phyloP scores from a whole-genome alignment of 2,329 filamentous ascomycete genomes.

The Thelonectria olida region DNA sequence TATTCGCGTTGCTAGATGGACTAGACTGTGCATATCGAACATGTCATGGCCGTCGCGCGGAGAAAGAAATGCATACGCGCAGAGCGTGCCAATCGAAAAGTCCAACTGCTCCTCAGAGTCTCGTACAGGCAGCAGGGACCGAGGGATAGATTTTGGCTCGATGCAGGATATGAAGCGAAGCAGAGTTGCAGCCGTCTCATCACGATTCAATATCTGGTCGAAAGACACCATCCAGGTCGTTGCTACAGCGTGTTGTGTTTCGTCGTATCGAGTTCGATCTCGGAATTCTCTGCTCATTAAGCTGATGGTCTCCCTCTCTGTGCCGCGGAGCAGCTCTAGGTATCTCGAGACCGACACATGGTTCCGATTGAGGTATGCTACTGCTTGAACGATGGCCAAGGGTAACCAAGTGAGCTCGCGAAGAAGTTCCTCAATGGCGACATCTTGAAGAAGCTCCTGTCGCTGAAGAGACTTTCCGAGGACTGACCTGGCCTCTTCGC shows the following conservation, averaged over 20 bases:
- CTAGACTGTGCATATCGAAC: conserved; percentile 52
- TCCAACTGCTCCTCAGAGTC: conserved; percentile 32
- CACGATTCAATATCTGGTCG: conserved; percentile 43
- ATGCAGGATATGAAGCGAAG: conserved; percentile 54
- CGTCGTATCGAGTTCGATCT: conserved; percentile 46
- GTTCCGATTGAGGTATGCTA: conserved; percentile 51
- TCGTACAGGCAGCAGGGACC: conserved; percentile 43
- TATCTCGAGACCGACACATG: conserved; percentile 43
- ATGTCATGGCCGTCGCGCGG: conserved; percentile 33
- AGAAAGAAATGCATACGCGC: conserved; percentile 45
- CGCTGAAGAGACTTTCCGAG: not conserved
- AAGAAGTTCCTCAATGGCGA: conserved; percentile 7
- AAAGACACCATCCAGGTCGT: conserved; percentile 54
- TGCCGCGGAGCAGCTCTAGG: conserved; percentile 42
- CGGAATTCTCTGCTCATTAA: conserved; percentile 39
- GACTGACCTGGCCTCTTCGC: not conserved
- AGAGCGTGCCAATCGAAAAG: conserved; percentile 44
- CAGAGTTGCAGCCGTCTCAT: conserved; percentile 45
- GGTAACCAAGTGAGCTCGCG: conserved; percentile 47
- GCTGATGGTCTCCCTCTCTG: conserved; percentile 40
- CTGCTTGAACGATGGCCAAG: conserved; percentile 50
- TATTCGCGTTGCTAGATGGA: conserved; percentile 44
- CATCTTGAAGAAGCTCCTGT: not conserved
- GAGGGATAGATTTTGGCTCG: conserved; percentile 51
- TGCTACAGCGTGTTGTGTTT: conserved; percentile 47